Percentiles rank a stretch among this genome's conserved stretches.
These are phyloP conservation scores for Penicillium corylophilum DNA, from an alignment of 2,329 filamentous ascomycete genomes.

Conservation along the genomic window DNA sequence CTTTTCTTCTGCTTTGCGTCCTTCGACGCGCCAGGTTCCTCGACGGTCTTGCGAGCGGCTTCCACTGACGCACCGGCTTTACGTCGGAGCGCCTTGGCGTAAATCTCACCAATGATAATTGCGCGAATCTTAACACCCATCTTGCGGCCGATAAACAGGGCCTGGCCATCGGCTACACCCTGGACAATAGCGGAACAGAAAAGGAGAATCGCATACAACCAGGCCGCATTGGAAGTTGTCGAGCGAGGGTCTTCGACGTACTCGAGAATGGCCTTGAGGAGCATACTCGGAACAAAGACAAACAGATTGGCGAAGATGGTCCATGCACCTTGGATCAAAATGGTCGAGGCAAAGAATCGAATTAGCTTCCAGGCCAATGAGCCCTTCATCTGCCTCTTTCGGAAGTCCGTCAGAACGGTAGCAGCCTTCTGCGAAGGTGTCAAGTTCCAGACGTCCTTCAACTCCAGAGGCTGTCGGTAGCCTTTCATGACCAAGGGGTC, in stretches of 20 bases:
- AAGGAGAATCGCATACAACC: slow-evolving; percentile 91
- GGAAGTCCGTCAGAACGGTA: slow-evolving; percentile 75
- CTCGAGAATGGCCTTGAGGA: slow-evolving; percentile 87
- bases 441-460: slow-evolving; percentile 89
- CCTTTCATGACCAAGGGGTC: slow-evolving; percentile 86
- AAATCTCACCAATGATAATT: slow-evolving; percentile 96
- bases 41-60: slow-evolving; percentile 64
- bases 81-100: slow-evolving; percentile 88
- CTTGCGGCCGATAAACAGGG: slow-evolving; percentile 89
- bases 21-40: slow-evolving; percentile 39
- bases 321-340: slow-evolving; percentile 77
- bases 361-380: slow-evolving; percentile 76
- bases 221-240: slow-evolving; percentile 81
- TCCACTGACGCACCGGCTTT: slow-evolving; percentile 81
- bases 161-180: slow-evolving; percentile 79
- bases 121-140: slow-evolving; percentile 90
- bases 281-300: slow-evolving; percentile 85
- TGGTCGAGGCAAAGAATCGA: slow-evolving; percentile 74
- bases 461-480: slow-evolving; percentile 78
- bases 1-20: slow-evolving; percentile 39
- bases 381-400: slow-evolving; percentile 78
- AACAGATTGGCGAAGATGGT: slow-evolving; percentile 77
- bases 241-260: slow-evolving; percentile 82
- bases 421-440: slow-evolving; percentile 84
- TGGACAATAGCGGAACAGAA: slow-evolving; percentile 79